phyloP scores from a whole-genome alignment of 164 flowering plant species.

The Dillenia suffruticosa region DNA sequence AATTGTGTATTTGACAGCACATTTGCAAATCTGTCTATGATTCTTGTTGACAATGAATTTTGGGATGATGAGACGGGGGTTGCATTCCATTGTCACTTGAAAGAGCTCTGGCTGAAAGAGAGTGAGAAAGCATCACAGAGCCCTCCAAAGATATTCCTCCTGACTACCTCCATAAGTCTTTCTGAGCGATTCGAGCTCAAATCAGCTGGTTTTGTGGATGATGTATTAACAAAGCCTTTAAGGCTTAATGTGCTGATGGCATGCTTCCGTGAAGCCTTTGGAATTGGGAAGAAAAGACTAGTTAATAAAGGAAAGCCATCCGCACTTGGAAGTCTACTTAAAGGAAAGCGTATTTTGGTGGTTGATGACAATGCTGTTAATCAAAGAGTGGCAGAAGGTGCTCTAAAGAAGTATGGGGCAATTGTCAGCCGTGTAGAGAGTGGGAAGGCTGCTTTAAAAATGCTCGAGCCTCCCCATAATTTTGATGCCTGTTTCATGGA shows the following conservation, averaged over 20 bases:
- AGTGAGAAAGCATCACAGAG: constrained; percentile 11
- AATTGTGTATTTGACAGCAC: constrained; percentile 26
- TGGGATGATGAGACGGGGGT: constrained; percentile 38
- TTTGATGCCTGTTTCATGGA: constrained; percentile 98
- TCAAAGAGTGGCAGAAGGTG: constrained; percentile 86
- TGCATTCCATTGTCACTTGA: constrained; percentile 22
- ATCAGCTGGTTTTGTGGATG: constrained; percentile 46
- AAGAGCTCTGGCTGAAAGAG: constrained; percentile 20
- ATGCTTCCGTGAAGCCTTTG: constrained; percentile 54
- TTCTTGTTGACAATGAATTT: constrained; percentile 66
- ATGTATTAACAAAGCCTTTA: constrained; percentile 68
- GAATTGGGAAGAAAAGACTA: constrained; percentile 37
- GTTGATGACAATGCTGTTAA: constrained; percentile 91
- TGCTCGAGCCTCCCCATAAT: constrained; percentile 74
- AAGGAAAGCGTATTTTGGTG: constrained; percentile 65
- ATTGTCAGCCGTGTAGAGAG: constrained; percentile 71
- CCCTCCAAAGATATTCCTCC: constrained; percentile 49
- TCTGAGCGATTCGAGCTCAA: constrained; percentile 39
- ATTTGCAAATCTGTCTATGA: constrained; percentile 32
- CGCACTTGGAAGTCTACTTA: constrained; percentile 47
- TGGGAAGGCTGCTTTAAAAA: constrained; percentile 62
- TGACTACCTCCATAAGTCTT: constrained; percentile 39
- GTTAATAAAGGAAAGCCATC: constrained; percentile 29
- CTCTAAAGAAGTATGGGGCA: constrained; percentile 78
- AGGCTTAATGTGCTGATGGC: constrained; percentile 47